phyloP scores from a whole-genome alignment of 768 basidiomycete genomes.

The Lentinula guzmanii region DNA sequence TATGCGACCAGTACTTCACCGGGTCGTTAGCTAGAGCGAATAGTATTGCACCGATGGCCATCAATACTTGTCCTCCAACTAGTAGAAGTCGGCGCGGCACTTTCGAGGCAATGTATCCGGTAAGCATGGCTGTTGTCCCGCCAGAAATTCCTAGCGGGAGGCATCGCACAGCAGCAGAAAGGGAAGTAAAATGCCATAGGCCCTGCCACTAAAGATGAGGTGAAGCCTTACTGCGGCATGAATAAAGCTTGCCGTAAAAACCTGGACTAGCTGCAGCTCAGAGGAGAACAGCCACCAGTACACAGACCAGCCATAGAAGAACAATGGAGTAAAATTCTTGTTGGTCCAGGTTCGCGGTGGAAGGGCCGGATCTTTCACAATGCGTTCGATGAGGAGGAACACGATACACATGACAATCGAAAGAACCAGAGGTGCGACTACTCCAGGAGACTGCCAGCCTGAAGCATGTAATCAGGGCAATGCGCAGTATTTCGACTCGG shows the following conservation, averaged over 20 bases:
- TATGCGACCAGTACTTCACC: constrained; percentile 33
- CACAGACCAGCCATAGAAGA: constrained; percentile 19
- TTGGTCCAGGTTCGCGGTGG: constrained; percentile 34
- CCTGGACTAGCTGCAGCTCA: constrained; percentile 16
- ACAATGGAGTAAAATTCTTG: constrained; percentile 32
- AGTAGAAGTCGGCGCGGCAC: constrained; percentile 18
- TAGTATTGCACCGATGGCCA: constrained; percentile 29
- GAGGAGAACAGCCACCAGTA: constrained; percentile 25
- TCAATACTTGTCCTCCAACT: constrained; percentile 28
- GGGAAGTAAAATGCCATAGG: constrained; percentile 1
- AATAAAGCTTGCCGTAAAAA: constrained; percentile 19
- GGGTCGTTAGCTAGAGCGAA: constrained; percentile 33
- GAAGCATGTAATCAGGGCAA: background rate
- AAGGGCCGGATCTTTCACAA: constrained; percentile 9
- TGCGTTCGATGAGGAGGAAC: constrained; percentile 44
- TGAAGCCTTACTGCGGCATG: background rate
- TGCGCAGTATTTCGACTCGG: background rate
- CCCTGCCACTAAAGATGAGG: background rate
- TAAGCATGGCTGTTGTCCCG: constrained; percentile 1
- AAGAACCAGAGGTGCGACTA: constrained; percentile 36
- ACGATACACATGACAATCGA: constrained; percentile 27
- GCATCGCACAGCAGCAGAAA: constrained; percentile 4
- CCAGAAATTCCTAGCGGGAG: constrained; percentile 4
- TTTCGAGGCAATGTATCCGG: constrained; percentile 1
- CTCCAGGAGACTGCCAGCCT: constrained; percentile 38